Base-by-base conservation (phyloP, 805 yeast species). In the Ogataea populi-albae region DNA sequence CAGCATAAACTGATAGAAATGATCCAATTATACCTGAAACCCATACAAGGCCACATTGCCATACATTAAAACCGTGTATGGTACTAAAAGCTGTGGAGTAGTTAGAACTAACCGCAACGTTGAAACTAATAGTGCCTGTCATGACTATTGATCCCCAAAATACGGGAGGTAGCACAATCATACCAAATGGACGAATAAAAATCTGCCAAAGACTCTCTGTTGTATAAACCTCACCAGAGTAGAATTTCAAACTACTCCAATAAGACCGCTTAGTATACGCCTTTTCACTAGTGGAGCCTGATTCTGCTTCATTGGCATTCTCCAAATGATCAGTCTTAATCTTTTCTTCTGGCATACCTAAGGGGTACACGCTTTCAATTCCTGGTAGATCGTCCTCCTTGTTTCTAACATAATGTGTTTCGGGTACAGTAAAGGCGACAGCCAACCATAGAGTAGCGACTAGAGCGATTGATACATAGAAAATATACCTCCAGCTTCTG, bases 401-500 rank as follows among this genome's bases (percentile, higher is more conserved):
- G 29, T 38, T 45, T 47, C 61, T 49, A 17, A 67, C 67, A 40
- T 73, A 75, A 31, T 64, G 66, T 6, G 81, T 73, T 49, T 76
- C 80, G 47, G 75, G 79, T 70, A 73, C 66, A 16, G 68, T 61
- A 41, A 76, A 57, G 36, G 66, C 57, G 40, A 60, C 59, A 46
- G 48, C 61, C 50, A 54, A 60, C 34, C 54, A 69, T 48, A 55
- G 66, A 36, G 46, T 68, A 25, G 60, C 73, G 19, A 62, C 62
- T 30, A 69, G 65, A 28, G 77, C 67, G 14, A 72, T 70, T 35
- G 69, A 59, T 61, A 73, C 63, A 38, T 47, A 59, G 56, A 75
- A 70, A 8, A 71, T 75, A 77, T 77, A 73, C 41, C 67, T 51
- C 68, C 77, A 77, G 4, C 72, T 70, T 23, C 63, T 59, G 26